phyloP scores from a whole-genome alignment of 2,329 filamentous ascomycete species.

The Microcyclospora pomicola region DNA sequence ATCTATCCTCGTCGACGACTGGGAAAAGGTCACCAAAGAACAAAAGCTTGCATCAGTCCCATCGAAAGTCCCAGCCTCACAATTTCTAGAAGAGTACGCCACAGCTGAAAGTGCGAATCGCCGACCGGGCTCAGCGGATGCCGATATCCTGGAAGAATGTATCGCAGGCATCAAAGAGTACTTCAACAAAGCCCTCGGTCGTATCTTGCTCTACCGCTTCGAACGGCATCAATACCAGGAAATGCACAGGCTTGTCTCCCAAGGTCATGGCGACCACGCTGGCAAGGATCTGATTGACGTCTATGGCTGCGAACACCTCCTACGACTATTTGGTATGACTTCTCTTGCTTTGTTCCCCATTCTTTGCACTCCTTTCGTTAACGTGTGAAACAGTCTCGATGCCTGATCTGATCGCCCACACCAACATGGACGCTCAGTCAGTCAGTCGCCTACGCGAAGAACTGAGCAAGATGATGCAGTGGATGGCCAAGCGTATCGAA shows the following conservation, averaged over 20 bases:
- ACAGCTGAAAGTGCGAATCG: slow-evolving; percentile 55
- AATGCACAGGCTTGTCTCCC: slow-evolving; percentile 52
- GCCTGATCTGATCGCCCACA: slow-evolving; percentile 88
- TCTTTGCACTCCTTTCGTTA: slow-evolving; percentile 1
- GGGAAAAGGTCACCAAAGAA: slow-evolving; percentile 97
- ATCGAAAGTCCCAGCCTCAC: slow-evolving; percentile 56
- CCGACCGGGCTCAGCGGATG: slow-evolving; percentile 51
- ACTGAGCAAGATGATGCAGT: slow-evolving; percentile 69
- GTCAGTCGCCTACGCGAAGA: slow-evolving; percentile 82
- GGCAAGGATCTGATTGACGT: slow-evolving; percentile 64
- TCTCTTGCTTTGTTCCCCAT: not conserved
- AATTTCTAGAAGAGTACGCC: slow-evolving; percentile 79
- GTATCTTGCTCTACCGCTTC: slow-evolving; percentile 85
- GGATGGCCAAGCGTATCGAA: slow-evolving; percentile 64
- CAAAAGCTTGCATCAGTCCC: slow-evolving; percentile 79
- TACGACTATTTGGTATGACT: slow-evolving; percentile 67
- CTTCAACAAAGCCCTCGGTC: slow-evolving; percentile 79
- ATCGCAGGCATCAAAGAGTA: slow-evolving; percentile 78
- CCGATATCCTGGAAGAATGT: slow-evolving; percentile 82
- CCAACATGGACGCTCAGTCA: slow-evolving; percentile 91
- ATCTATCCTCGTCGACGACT: slow-evolving; percentile 88
- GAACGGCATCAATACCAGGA: slow-evolving; percentile 81
- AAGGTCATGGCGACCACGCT: slow-evolving; percentile 47
- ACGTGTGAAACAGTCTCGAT: slow-evolving; percentile 51
- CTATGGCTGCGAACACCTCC: slow-evolving; percentile 86